phyloP scores from a whole-genome alignment of 352 stramenopile species.

The Elongisporangium anandrum region DNA sequence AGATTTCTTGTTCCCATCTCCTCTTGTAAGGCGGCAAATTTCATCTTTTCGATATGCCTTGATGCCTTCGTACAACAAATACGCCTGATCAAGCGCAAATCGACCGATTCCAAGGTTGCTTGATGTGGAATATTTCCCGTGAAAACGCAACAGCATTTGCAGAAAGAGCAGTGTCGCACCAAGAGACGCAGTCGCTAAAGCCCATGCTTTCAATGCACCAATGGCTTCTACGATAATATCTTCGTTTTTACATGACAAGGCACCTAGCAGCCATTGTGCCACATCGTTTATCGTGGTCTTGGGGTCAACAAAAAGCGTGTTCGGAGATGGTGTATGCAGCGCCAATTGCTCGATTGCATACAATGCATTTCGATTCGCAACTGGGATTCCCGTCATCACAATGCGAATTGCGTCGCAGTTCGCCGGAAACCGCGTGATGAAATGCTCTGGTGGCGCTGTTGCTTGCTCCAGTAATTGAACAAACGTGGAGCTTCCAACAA shows the following conservation, averaged over 20 bases:
- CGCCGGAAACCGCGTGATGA: slow-evolving; percentile 37
- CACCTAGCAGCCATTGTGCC: slow-evolving; percentile 55
- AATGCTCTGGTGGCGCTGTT: slow-evolving; percentile 16
- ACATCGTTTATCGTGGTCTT: slow-evolving; percentile 53
- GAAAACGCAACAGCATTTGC: slow-evolving; percentile 48
- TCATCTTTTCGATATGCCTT: slow-evolving; percentile 45
- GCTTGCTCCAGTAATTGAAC: slow-evolving; percentile 30
- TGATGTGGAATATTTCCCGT: slow-evolving; percentile 7
- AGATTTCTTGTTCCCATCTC: slow-evolving; percentile 34
- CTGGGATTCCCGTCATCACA: slow-evolving; percentile 56
- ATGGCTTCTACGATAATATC: slow-evolving; percentile 63
- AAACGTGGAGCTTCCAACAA: slow-evolving; percentile 29
- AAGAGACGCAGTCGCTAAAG: slow-evolving; percentile 76
- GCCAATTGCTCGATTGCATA: slow-evolving; percentile 69
- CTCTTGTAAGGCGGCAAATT: slow-evolving; percentile 20
- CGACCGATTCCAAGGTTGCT: slow-evolving; percentile 13
- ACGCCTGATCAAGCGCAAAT: slow-evolving; percentile 47
- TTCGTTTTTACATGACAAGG: slow-evolving; percentile 39
- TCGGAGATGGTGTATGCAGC: slow-evolving; percentile 49
- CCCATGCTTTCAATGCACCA: slow-evolving; percentile 56
- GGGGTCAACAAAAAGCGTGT: slow-evolving; percentile 60
- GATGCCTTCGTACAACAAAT: slow-evolving; percentile 36
- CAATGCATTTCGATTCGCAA: slow-evolving; percentile 54
- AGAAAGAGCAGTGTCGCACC: slow-evolving; percentile 68
- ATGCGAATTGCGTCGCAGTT: slow-evolving; percentile 49